Conservation (phyloP, 352 stramenopile species). For the Globisporangium iwayamae region DNA sequence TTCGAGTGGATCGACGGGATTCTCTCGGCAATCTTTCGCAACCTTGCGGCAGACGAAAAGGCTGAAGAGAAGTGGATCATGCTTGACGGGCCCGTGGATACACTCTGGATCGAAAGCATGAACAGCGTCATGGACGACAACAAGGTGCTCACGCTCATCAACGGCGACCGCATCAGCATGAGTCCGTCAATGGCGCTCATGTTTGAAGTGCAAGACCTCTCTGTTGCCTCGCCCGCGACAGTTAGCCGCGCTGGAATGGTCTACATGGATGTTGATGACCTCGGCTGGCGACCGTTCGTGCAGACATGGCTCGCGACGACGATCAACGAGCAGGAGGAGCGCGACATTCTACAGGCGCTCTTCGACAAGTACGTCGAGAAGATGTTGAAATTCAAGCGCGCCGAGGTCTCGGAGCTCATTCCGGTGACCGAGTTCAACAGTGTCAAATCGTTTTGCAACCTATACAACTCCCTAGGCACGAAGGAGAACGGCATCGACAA, state of each 20-base stretch:
- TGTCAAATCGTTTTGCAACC: conserved; percentile 81
- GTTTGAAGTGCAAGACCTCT: conserved; percentile 94
- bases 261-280: conserved; percentile 89
- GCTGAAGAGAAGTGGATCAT: conserved; percentile 88
- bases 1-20: conserved; percentile 88
- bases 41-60: conserved; percentile 69
- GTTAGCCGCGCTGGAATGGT: conserved; percentile 93
- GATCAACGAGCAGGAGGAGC: conserved; percentile 60
- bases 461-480: conserved; percentile 78
- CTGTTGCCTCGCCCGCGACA: conserved; percentile 91
- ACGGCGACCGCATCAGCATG: conserved; percentile 86
- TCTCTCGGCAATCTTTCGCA: conserved; percentile 78
- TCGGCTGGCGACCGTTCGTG: conserved; percentile 78
- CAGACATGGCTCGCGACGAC: conserved; percentile 69
- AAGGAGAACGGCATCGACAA: conserved; percentile 72
- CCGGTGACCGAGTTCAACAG: conserved; percentile 79
- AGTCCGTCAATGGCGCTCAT: conserved; percentile 86
- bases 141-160: conserved; percentile 85
- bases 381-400: conserved; percentile 58
- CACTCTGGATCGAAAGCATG: conserved; percentile 89
- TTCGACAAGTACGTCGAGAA: conserved; percentile 86
- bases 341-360: conserved; percentile 54
- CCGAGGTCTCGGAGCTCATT: conserved; percentile 71
- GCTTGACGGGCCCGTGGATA: conserved; percentile 84
- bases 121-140: conserved; percentile 90